Evolutionary conservation across 1,284 basidiomycete species (phyloP).

Genomic region (Inonotus hispidus): DNA sequence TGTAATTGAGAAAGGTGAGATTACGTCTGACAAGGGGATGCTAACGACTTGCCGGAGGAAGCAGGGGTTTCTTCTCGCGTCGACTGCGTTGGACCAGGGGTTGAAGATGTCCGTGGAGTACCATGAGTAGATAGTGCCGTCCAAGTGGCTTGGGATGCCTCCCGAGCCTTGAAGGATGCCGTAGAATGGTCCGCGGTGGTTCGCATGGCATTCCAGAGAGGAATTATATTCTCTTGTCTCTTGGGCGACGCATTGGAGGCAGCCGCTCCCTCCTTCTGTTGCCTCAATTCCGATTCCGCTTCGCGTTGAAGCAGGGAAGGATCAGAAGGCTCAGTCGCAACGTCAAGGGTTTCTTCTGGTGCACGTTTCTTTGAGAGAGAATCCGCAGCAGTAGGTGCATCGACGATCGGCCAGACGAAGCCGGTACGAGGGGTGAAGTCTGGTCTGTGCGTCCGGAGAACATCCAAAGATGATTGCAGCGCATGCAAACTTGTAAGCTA

Average conservation of each 20-base stretch:
- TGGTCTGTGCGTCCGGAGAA: slow-evolving; percentile 61
- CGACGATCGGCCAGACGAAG: slow-evolving; percentile 74
- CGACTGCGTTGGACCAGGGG: slow-evolving; percentile 44
- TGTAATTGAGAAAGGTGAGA: slow-evolving; percentile 34
- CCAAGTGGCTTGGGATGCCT: slow-evolving; percentile 30
- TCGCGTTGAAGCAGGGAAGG: neutral
- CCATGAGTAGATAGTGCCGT: slow-evolving; percentile 34
- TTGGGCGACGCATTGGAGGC: slow-evolving; percentile 28
- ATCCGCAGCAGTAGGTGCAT: slow-evolving; percentile 41
- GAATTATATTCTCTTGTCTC: slow-evolving; percentile 59
- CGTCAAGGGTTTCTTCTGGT: slow-evolving; percentile 22
- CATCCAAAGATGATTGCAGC: slow-evolving; percentile 67
- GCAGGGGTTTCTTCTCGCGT: slow-evolving; percentile 37
- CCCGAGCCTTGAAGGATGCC: slow-evolving; percentile 36
- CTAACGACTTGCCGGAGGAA: slow-evolving; percentile 38
- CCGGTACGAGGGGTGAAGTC: slow-evolving; percentile 76
- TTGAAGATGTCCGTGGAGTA: slow-evolving; percentile 37
- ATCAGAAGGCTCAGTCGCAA: slow-evolving; percentile 4
- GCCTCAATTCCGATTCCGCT: slow-evolving; percentile 16
- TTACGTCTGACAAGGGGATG: slow-evolving; percentile 23
- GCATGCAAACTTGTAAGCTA: slow-evolving; percentile 69
- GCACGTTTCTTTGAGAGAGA: slow-evolving; percentile 38
- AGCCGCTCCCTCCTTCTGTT: slow-evolving; percentile 18
- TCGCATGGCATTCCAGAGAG: slow-evolving; percentile 69
- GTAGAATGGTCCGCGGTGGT: slow-evolving; percentile 66